Evolutionary conservation across 345 rosid genomes (phyloP), one percentile per base, ranked within the genome.

Genomic region (Bruguiera gymnorhiza): DNA sequence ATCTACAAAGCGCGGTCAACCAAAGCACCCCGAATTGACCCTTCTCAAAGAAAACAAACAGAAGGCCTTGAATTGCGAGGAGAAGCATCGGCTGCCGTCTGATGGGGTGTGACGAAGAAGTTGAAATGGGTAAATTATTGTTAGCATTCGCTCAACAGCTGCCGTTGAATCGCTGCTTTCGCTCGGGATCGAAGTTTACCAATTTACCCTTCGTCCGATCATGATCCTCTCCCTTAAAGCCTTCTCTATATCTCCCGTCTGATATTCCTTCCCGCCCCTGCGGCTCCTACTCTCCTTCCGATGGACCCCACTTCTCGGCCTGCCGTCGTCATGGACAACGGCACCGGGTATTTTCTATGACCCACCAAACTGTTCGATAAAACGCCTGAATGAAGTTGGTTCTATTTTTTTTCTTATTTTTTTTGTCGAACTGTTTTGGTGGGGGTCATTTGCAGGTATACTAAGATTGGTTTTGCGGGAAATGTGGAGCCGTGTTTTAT

Each of bases 401-500:
- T 23, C 23, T 64, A 36, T 31, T 66, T 24, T 20, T 3, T 16
- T 39, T n/a, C n/a, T n/a, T n/a, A n/a, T n/a, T 20, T 56, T 52
- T 62, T 34, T 3, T 18, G 5, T n/a, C 51, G 48, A 32, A 66
- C 70, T 51, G 51, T 43, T 43, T 43, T 43, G 16, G 46, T 43
- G 15, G 50, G 50, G 18, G 18, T 43, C 27, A 31, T 69, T 37
- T 80, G 72, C 79, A 91, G 98, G 82, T 94, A 87, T 82, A 83
- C 93, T 57, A 94, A 94, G 71, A 87, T 91, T 96, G 98, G 98
- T 5, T 94, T 89, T 71, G 92, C 98, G 34, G 98, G 97, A 63
- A 94, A 94, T 27, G 98, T 94, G 71, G 98, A 94, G 83, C 98
- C 98, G n/a, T 91, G 97, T 81, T 94, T 94, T 78, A 91, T 86